Evolutionary conservation across 2,329 filamentous ascomycete species (phyloP).

Genomic region (Colletotrichum kahawae): DNA sequence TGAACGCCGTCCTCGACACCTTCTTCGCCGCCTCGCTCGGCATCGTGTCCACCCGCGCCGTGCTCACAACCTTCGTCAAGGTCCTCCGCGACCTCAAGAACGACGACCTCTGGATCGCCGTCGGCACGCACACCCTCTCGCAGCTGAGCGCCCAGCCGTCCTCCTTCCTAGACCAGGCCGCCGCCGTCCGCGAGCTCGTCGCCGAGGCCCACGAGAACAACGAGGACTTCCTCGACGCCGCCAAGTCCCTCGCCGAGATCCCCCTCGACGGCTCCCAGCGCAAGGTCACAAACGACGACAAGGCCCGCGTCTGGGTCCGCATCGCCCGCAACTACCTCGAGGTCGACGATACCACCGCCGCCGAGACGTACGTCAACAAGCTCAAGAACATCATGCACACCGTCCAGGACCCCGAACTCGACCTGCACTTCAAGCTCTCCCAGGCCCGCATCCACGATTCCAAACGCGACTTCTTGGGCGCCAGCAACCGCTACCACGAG

Average conservation of each 20-base stretch:
- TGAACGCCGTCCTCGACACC: slow-evolving; percentile 70
- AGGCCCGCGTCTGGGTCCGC: slow-evolving; percentile 86
- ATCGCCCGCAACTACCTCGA: slow-evolving; percentile 95
- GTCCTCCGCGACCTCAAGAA: slow-evolving; percentile 66
- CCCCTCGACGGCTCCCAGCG: slow-evolving; percentile 90
- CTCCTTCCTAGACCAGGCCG: slow-evolving; percentile 84
- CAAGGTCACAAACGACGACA: slow-evolving; percentile 80
- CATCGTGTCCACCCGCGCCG: slow-evolving; percentile 75
- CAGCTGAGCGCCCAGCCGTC: slow-evolving; percentile 64
- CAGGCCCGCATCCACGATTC: slow-evolving; percentile 94
- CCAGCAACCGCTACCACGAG: slow-evolving; percentile 85
- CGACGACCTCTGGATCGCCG: slow-evolving; percentile 73
- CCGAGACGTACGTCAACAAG: slow-evolving; percentile 89
- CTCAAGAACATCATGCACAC: slow-evolving; percentile 91
- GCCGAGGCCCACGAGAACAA: slow-evolving; percentile 83
- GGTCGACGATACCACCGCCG: slow-evolving; percentile 85
- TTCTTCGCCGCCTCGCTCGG: slow-evolving; percentile 74
- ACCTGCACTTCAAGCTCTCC: slow-evolving; percentile 86
- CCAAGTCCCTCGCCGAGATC: slow-evolving; percentile 80
- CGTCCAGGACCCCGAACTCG: slow-evolving; percentile 74
- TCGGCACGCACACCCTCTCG: slow-evolving; percentile 75
- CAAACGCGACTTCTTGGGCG: slow-evolving; percentile 86
- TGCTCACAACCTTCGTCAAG: slow-evolving; percentile 71
- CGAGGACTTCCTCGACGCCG: slow-evolving; percentile 81
- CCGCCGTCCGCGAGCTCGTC: slow-evolving; percentile 77